Evolutionary conservation across 306 rosid genomes (phyloP), one percentile per base, ranked within the genome.

Genomic region (Prosopis cineraria): DNA sequence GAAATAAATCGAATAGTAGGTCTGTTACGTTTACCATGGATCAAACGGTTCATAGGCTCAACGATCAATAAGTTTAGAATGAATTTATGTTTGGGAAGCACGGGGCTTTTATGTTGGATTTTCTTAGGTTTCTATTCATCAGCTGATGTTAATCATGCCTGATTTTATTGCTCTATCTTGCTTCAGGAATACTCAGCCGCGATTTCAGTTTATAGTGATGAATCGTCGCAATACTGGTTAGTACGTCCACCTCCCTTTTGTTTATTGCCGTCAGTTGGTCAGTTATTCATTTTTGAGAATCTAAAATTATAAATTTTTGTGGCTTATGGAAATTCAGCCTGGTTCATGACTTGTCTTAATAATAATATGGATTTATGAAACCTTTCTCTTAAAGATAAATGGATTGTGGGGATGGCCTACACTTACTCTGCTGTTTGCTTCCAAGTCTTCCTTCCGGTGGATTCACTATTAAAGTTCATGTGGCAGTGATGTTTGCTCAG

Each of bases 191-290:
- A 79, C 68, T 20, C 83, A 79, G 17, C 83, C 83, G 2, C 58
- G 83, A 11, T 79, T 79, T 73, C 83, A 79, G 69, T 79, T 79
- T 53, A 73, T 79, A 73, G 83, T 79, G 69, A 79, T 79, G 83
- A 79, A 79, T 9, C 79, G 83, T 59, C 83, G 83, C 36, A 79
- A 79, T 73, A 79, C 83, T 25, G 83, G 83, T 79, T 52, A 64
- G 83, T 79, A 37, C 16, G 29, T 33, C 68, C 70, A 22, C 44
- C 76, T 68, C 5, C 25, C 34, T 39, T 67, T 17, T 22, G 20
- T 45, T 25, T 75, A 33, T 34, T 64, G 14, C 22, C 16, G 6
- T 41, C 9, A 68, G 31, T 25, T 41, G 24, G 13, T 69, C 25
- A 5, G 22, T 45, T 48, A 17, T 47, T 29, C 5, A 1, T 48